Evolutionary conservation across 805 yeast species (phyloP).

Genomic region (Ogataea nonfermentans): DNA sequence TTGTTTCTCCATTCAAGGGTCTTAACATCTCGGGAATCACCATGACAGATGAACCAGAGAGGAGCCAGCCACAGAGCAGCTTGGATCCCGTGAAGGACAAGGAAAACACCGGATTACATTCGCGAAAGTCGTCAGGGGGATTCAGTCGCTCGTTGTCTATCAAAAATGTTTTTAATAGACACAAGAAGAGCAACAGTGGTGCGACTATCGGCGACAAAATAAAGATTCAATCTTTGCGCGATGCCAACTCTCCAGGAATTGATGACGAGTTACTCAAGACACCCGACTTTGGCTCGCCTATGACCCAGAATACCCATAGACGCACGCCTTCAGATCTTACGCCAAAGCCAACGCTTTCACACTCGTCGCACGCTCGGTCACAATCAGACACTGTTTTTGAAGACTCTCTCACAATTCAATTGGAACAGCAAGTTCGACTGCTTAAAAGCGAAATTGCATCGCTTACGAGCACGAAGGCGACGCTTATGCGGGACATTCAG

Average conservation of each 20-base stretch:
- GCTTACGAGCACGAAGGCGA: slow-evolving; percentile 40
- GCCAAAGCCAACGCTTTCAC: slow-evolving; percentile 42
- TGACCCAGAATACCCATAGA: slow-evolving; percentile 14
- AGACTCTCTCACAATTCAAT: slow-evolving; percentile 31
- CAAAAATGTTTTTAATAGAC: slow-evolving; percentile 26
- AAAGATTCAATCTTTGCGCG: slow-evolving; percentile 17
- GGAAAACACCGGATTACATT: slow-evolving; percentile 16
- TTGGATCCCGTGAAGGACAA: slow-evolving; percentile 13
- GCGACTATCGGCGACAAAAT: slow-evolving; percentile 10
- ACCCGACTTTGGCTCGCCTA: slow-evolving; percentile 7
- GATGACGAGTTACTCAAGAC: slow-evolving; percentile 10
- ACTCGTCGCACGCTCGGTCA: slow-evolving; percentile 39
- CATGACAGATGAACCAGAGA: slow-evolving; percentile 4
- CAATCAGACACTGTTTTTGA: slow-evolving; percentile 43
- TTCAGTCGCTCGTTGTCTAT: slow-evolving; percentile 26
- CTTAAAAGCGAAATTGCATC: slow-evolving; percentile 41
- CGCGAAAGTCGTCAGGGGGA: slow-evolving; percentile 22
- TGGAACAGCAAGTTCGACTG: slow-evolving; percentile 40
- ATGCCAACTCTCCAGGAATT: slow-evolving; percentile 14
- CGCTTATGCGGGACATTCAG: slow-evolving; percentile 49
- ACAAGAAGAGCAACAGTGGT: slow-evolving; percentile 25
- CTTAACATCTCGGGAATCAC: slow-evolving; percentile 25
- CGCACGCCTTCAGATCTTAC: slow-evolving; percentile 37
- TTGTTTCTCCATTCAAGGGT: slow-evolving; percentile 16
- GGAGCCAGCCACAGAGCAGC: slow-evolving; percentile 4